Evolutionary conservation across 2,329 filamentous ascomycete species (phyloP).

Genomic region (Calonectria henricotiae): DNA sequence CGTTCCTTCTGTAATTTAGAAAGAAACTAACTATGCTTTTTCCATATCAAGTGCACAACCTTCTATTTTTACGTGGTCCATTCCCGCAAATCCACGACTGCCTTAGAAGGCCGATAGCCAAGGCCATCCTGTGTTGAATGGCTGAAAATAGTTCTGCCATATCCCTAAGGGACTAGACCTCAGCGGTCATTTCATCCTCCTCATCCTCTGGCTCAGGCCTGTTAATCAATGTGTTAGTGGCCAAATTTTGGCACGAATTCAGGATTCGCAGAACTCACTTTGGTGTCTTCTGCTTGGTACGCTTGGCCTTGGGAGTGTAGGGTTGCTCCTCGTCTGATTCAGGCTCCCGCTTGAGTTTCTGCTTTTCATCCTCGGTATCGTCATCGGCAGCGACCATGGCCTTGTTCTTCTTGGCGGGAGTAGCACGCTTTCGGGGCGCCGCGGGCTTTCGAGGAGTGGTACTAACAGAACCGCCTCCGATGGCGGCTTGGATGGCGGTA

Average conservation of each 20-base stretch:
- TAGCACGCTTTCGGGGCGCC: constrained; percentile 54
- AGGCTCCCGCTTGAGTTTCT: constrained; percentile 52
- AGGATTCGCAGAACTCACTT: constrained; percentile 40
- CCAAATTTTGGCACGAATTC: too few species aligned
- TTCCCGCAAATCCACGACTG: not conserved
- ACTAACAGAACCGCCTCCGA: constrained; percentile 39
- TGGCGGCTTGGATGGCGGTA: constrained; percentile 45
- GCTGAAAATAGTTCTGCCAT: not conserved
- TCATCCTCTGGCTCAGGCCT: constrained; percentile 44
- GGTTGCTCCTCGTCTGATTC: constrained; percentile 36
- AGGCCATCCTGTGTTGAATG: not conserved
- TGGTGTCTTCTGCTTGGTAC: constrained; percentile 39
- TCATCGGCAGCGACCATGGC: constrained; percentile 44
- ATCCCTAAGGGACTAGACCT: constrained; percentile 28
- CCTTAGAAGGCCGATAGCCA: not conserved
- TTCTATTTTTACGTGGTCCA: not conserved
- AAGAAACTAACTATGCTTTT: not conserved
- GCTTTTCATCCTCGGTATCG: constrained; percentile 47
- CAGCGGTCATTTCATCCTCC: constrained; percentile 6
- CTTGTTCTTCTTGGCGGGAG: constrained; percentile 51
- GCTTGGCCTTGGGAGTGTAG: constrained; percentile 48
- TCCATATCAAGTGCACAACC: not conserved
- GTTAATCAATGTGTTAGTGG: constrained; percentile 28
- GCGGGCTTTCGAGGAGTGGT: constrained; percentile 50
- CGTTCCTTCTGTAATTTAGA: not conserved